A percentile compares a stretch with the other conserved stretches of the same genome.
Evolutionary conservation across 2,329 filamentous ascomycete genomes (phyloP).

Genomic region (Sclerotinia glacialis): DNA sequence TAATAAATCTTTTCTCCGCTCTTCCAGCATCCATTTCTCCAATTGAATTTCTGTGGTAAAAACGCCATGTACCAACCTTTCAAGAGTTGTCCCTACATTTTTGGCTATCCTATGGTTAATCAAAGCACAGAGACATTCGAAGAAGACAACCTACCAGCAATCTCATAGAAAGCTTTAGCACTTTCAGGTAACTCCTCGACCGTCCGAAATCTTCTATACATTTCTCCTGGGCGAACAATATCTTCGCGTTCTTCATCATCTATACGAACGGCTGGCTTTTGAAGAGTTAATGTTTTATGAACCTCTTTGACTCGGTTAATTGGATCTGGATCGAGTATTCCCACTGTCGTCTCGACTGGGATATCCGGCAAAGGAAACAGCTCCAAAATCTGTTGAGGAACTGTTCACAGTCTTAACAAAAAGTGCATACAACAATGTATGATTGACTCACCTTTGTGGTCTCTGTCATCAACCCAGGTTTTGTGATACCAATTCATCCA

Average conservation of each 20-base stretch:
- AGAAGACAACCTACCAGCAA: constrained; percentile 40
- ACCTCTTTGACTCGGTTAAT: constrained; percentile 31
- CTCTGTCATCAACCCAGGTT: constrained; percentile 54
- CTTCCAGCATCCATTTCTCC: constrained; percentile 33
- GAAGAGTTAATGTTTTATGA: constrained; percentile 33
- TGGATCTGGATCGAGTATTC: constrained; percentile 32
- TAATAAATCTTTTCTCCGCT: constrained; percentile 28
- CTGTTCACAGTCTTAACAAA: constrained; percentile 27
- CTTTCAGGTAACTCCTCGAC: constrained; percentile 45
- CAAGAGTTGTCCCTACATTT: constrained; percentile 33
- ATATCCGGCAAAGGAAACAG: constrained; percentile 40
- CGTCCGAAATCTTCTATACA: constrained; percentile 41
- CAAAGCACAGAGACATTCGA: background rate
- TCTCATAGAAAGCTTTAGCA: constrained; percentile 45
- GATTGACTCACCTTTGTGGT: constrained; percentile 41
- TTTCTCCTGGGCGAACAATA: constrained; percentile 38
- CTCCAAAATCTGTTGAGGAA: constrained; percentile 39
- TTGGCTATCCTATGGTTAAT: constrained; percentile 29
- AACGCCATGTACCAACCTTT: constrained; percentile 33
- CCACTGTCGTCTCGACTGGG: constrained; percentile 24
- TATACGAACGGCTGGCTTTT: constrained; percentile 33
- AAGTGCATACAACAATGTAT: background rate
- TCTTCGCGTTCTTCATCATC: constrained; percentile 25
- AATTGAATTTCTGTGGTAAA: constrained; percentile 35
- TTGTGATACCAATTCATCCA: constrained; percentile 79